Evolutionary conservation across 1,139 yeast species (phyloP).

Genomic region (Wickerhamiella pararugosa): DNA sequence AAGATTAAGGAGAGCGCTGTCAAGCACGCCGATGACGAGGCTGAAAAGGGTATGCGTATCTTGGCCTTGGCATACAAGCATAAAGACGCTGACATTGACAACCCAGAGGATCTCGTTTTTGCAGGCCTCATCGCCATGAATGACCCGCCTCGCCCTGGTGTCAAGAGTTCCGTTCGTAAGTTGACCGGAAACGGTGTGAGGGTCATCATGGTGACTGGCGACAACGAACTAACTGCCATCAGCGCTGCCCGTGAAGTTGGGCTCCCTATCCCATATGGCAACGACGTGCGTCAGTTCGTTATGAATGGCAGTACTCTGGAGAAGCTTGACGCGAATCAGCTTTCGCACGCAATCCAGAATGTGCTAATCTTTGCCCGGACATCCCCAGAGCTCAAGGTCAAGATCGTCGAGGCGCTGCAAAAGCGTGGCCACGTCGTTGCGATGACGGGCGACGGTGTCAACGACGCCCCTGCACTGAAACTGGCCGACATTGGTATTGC

Average conservation of each 20-base stretch:
- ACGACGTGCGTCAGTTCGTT: slow-evolving; percentile 34
- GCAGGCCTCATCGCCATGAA: slow-evolving; percentile 87
- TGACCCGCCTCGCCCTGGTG: slow-evolving; percentile 90
- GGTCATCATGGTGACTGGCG: slow-evolving; percentile 96
- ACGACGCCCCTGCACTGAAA: slow-evolving; percentile 97
- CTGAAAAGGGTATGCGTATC: slow-evolving; percentile 75
- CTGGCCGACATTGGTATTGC: slow-evolving; percentile 95
- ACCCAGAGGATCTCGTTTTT: slow-evolving; percentile 39
- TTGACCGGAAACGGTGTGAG: slow-evolving; percentile 87
- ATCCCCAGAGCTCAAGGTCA: slow-evolving; percentile 88
- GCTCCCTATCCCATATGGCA: slow-evolving; percentile 53
- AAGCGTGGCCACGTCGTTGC: slow-evolving; percentile 91
- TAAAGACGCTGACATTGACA: slow-evolving; percentile 15
- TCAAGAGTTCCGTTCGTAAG: slow-evolving; percentile 51
- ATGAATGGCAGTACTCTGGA: slow-evolving; percentile 77
- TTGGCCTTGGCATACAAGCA: slow-evolving; percentile 51
- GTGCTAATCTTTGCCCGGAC: slow-evolving; percentile 93
- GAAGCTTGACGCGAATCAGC: slow-evolving; percentile 47
- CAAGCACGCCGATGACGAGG: slow-evolving; percentile 45
- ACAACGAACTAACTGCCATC: slow-evolving; percentile 81
- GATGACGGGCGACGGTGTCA: slow-evolving; percentile 99
- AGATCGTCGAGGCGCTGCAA: slow-evolving; percentile 83
- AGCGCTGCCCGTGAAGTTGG: slow-evolving; percentile 88
- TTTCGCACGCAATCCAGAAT: slow-evolving; percentile 58
- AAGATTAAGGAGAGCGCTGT: slow-evolving; percentile 33